Evolutionary conservation across 805 yeast genomes (phyloP).

Genomic region (Crinitomyces ghanaensis): DNA sequence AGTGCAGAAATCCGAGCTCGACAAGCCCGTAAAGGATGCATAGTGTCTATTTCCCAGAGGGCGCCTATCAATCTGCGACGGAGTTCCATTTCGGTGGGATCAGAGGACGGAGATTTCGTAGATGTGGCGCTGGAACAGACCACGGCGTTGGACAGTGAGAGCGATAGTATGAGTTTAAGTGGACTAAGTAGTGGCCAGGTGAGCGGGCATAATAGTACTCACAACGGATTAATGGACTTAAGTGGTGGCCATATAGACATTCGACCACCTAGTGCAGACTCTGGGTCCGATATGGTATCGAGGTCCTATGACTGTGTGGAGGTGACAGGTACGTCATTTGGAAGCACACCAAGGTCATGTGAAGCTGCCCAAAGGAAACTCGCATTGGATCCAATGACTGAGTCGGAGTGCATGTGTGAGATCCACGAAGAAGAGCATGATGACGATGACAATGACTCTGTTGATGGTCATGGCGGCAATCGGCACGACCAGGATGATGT

Average conservation of each 20-base stretch:
- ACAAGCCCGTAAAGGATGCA: constrained; percentile 1
- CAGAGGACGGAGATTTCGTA: constrained; percentile 13
- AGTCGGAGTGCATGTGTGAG: too few species aligned
- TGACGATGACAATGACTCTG: not conserved
- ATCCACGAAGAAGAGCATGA: constrained; percentile 1
- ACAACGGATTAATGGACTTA: too few species aligned
- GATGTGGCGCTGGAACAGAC: constrained; percentile 10
- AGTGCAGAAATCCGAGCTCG: constrained; percentile 25
- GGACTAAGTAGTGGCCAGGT: too few species aligned
- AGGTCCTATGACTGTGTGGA: not conserved
- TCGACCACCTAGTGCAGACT: not conserved
- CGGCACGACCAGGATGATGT: too few species aligned
- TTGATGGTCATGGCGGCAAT: not conserved
- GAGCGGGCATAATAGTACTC: too few species aligned
- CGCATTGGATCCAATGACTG: too few species aligned
- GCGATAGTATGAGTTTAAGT: too few species aligned
- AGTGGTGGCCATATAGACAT: too few species aligned
- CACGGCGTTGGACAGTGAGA: constrained; percentile 5
- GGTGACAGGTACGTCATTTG: too few species aligned
- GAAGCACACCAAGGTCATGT: too few species aligned
- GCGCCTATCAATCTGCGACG: constrained; percentile 11
- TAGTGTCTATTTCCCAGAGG: constrained; percentile 12
- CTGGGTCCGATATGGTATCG: not conserved
- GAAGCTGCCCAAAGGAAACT: not conserved
- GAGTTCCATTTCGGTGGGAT: constrained; percentile 13